Percentiles rank a stretch among this genome's conserved stretches.
Evolutionary conservation across 202 grass and related monocot species (phyloP).

Genomic region (Elaeis oleifera): DNA sequence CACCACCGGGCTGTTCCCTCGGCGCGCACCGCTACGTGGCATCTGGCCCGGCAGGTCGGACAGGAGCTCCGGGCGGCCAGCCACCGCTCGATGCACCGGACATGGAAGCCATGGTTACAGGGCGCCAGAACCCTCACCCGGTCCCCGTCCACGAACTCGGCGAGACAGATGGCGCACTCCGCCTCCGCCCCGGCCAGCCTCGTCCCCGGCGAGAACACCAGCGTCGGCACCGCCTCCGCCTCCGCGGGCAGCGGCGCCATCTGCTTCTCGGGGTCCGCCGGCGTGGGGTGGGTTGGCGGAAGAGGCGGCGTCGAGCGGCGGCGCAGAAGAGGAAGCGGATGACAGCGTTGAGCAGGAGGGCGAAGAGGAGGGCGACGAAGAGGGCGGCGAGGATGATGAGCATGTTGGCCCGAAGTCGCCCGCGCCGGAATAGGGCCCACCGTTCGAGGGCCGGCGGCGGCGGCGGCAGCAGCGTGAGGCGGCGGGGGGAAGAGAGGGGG

Average conservation of each 20-base stretch:
- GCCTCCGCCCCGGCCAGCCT: constrained; percentile 22
- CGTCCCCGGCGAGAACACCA: constrained; percentile 33
- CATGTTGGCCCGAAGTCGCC: constrained; percentile 74
- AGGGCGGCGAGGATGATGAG: constrained; percentile 63
- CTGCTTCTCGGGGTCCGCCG: constrained; percentile 28
- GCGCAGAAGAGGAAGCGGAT: constrained; percentile 48
- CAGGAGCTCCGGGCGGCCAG: constrained; percentile 40
- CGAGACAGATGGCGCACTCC: constrained; percentile 59
- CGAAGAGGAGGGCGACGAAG: constrained; percentile 42
- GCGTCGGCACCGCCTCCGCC: constrained; percentile 2
- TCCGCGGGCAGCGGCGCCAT: not conserved
- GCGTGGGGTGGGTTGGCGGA: not conserved
- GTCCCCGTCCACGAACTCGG: constrained; percentile 58
- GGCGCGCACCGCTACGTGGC: not conserved
- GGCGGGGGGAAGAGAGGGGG: not conserved
- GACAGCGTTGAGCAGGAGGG: constrained; percentile 41
- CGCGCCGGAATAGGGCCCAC: constrained; percentile 75
- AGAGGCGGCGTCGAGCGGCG: not conserved
- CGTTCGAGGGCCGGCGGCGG: constrained; percentile 7
- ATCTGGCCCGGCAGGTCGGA: constrained; percentile 58
- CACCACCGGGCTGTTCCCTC: too few species aligned
- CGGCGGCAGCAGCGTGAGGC: constrained; percentile 1
- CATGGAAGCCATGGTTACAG: constrained; percentile 70
- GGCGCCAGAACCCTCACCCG: constrained; percentile 31
- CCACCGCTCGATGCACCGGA: constrained; percentile 68